Conservation (phyloP, 2,329 filamentous ascomycete species). For the Zymoseptoria crescenta region DNA sequence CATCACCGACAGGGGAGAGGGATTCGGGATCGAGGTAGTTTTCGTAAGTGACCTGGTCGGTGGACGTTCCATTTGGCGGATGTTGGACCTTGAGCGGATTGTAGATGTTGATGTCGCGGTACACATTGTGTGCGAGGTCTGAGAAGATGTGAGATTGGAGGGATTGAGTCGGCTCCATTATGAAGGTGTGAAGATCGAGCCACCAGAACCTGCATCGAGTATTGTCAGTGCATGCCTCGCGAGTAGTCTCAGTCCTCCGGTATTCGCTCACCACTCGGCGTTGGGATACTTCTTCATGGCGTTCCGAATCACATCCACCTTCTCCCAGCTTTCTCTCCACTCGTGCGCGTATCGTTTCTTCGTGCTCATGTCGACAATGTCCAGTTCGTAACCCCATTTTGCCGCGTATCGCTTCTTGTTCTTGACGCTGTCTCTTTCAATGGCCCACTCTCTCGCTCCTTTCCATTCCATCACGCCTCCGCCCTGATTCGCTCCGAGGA, state of each 20-base stretch:
- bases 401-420: constrained; percentile 88
- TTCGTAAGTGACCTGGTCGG: constrained; percentile 33
- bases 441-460: constrained; percentile 92
- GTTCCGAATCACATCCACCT: constrained; percentile 86
- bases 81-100: constrained; percentile 93
- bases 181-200: constrained; percentile 93
- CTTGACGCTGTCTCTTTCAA: constrained; percentile 88
- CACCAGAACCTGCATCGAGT: constrained; percentile 78
- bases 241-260: neutral
- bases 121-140: constrained; percentile 62
- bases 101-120: constrained; percentile 93
- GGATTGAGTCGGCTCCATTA: constrained; percentile 93
- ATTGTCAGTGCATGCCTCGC: constrained; percentile 6
- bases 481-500: constrained; percentile 86
- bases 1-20: constrained; percentile 68
- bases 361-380: constrained; percentile 96
- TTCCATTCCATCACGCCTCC: constrained; percentile 99
- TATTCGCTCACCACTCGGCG: constrained; percentile 72
- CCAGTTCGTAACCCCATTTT: constrained; percentile 88
- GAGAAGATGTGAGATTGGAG: constrained; percentile 88
- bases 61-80: constrained; percentile 50
- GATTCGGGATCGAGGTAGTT: constrained; percentile 68
- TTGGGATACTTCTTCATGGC: constrained; percentile 88
- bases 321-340: constrained; percentile 99
- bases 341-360: constrained; percentile 98